phyloP scores from a whole-genome alignment of 768 basidiomycete species.

The Naganishia friedmannii region DNA sequence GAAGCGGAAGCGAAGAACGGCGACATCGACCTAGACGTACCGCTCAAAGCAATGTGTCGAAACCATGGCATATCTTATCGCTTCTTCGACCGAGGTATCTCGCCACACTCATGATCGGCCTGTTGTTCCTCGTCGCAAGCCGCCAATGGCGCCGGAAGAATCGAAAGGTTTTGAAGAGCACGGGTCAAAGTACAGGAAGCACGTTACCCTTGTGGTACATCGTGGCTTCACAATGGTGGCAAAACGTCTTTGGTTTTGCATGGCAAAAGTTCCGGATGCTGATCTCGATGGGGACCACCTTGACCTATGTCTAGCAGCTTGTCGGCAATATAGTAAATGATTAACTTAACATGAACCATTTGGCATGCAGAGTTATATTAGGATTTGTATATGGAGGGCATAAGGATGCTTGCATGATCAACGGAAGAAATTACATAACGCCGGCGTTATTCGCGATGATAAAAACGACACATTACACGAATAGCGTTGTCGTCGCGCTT shows the following conservation, averaged over 20 bases:
- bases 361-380: background rate
- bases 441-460: too few species aligned
- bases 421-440: background rate
- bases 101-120: background rate
- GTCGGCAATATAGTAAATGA: background rate
- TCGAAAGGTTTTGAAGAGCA: background rate
- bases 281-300: conserved; percentile 16
- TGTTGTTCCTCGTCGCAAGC: background rate
- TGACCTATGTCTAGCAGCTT: background rate
- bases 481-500: too few species aligned
- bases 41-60: background rate
- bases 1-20: background rate
- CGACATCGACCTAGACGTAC: background rate
- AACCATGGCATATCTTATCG: background rate
- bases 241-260: background rate
- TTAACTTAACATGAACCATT: background rate
- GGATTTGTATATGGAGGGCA: background rate
- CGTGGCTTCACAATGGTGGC: conserved; percentile 2
- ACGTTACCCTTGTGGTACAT: conserved; percentile 15
- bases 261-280: conserved; percentile 16
- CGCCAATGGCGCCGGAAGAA: conserved; percentile 6
- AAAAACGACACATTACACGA: too few species aligned
- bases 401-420: too few species aligned
- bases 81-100: conserved; percentile 5
- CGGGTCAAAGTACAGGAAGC: background rate